A percentile compares a stretch with the other conserved stretches of the same genome.
These are phyloP conservation scores for Quercus gilva DNA, from an alignment of 306 rosid species.

Conservation along the genomic window DNA sequence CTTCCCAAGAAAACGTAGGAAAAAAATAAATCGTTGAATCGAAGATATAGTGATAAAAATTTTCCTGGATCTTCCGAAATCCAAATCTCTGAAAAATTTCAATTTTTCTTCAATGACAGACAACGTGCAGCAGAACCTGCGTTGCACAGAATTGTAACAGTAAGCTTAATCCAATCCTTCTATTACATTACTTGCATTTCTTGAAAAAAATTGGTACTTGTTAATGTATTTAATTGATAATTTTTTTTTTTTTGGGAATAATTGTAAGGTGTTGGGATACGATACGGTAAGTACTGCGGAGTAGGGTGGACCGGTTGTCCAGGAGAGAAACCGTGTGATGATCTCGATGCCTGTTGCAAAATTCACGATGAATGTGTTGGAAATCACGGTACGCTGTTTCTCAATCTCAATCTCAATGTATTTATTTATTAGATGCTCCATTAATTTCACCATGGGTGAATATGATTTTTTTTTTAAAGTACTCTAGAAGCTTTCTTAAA, in stretches of 20 bases:
- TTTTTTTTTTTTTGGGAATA: background rate
- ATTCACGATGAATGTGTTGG: constrained; percentile 74
- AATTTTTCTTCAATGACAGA: constrained; percentile 22
- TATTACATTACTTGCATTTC: background rate
- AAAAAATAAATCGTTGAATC: background rate
- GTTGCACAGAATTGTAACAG: constrained; percentile 57
- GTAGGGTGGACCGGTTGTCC: constrained; percentile 77
- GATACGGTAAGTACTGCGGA: constrained; percentile 89
- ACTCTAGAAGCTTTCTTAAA: no score
- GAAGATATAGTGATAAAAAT: background rate
- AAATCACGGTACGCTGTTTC: constrained; percentile 39
- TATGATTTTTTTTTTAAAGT: no score
- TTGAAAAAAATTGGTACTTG: background rate
- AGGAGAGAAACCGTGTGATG: constrained; percentile 87
- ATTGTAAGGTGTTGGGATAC: constrained; percentile 53
- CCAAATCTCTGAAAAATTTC: background rate
- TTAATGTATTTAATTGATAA: background rate
- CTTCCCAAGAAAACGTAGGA: background rate
- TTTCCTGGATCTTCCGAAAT: no score
- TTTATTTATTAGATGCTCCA: no score
- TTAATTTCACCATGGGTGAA: no score
- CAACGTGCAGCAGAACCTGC: constrained; percentile 62
- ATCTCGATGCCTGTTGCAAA: constrained; percentile 90
- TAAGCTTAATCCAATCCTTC: constrained; percentile 29
- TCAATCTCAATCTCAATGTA: no score